Evolutionary conservation across 2,329 filamentous ascomycete genomes (phyloP).

Genomic region (Calonectria honghensis): DNA sequence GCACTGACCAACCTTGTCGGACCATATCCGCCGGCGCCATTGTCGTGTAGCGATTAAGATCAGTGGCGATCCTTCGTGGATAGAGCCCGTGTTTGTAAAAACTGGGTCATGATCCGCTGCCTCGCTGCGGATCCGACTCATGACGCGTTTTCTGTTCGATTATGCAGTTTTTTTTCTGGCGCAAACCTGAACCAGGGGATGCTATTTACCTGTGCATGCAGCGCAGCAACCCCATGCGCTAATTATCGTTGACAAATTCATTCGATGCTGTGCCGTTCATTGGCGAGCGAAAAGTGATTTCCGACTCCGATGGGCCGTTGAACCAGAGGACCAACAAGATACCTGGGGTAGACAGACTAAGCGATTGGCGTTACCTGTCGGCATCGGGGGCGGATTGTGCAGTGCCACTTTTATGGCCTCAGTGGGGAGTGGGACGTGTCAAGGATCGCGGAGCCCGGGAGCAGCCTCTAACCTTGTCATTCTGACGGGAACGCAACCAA

Average conservation of each 20-base stretch:
- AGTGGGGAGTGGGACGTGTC: conserved; percentile 20
- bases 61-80: conserved; percentile 9
- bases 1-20: conserved; percentile 9
- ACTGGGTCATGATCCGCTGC: neutral
- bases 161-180: neutral
- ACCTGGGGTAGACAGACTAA: conserved; percentile 8
- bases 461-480: neutral
- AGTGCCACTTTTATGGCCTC: conserved; percentile 20
- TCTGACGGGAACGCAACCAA: neutral
- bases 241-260: neutral
- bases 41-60: conserved; percentile 6
- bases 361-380: conserved; percentile 17
- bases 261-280: neutral
- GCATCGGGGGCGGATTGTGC: neutral
- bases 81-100: neutral
- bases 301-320: neutral
- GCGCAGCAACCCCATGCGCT: neutral
- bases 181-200: no score
- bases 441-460: conserved; percentile 1
- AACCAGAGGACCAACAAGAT: neutral
- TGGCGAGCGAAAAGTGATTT: neutral
- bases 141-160: neutral
- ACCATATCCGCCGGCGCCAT: neutral
- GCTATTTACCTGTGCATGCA: neutral
- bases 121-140: neutral